Percentiles rank a stretch among this genome's conserved stretches.
These are phyloP conservation scores for Trichoderma erinaceum DNA, from an alignment of 495 filamentous ascomycete species.

Conservation along the genomic window DNA sequence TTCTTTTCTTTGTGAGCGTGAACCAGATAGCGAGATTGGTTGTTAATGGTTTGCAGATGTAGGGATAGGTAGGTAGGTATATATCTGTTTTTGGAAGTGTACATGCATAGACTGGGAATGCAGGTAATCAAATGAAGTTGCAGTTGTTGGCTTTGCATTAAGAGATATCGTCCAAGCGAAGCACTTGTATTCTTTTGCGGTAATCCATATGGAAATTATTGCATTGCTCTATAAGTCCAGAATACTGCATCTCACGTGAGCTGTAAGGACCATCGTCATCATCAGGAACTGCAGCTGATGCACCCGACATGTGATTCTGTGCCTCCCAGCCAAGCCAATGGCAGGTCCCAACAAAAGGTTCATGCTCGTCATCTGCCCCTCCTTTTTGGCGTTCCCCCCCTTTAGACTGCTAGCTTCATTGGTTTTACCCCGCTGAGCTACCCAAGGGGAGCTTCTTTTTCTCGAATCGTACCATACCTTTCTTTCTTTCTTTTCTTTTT, in stretches of 20 bases:
- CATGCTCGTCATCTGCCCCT: constrained; percentile 13
- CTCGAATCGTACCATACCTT: background rate
- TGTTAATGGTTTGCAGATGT: constrained; percentile 6
- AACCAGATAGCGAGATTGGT: constrained; percentile 14
- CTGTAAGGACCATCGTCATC: background rate
- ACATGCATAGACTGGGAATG: background rate
- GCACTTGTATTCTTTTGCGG: too few species aligned
- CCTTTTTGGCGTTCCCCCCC: constrained; percentile 12
- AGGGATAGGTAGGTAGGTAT: background rate
- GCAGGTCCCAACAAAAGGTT: background rate
- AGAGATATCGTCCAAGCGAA: background rate
- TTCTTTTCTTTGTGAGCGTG: background rate
- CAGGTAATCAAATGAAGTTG: background rate
- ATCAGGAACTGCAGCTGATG: background rate
- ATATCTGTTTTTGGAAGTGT: background rate
- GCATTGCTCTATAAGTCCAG: background rate
- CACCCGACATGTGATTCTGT: constrained; percentile 4
- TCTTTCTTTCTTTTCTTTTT: background rate
- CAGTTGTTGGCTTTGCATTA: background rate
- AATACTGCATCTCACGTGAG: background rate
- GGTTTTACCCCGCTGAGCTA: constrained; percentile 12
- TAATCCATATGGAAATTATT: too few species aligned
- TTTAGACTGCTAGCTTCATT: constrained; percentile 16
- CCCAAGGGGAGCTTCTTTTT: background rate
- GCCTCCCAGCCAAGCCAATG: constrained; percentile 1